Base-by-base conservation (phyloP, 1,284 basidiomycete genomes). In the Cutaneotrichosporon cutaneum region DNA sequence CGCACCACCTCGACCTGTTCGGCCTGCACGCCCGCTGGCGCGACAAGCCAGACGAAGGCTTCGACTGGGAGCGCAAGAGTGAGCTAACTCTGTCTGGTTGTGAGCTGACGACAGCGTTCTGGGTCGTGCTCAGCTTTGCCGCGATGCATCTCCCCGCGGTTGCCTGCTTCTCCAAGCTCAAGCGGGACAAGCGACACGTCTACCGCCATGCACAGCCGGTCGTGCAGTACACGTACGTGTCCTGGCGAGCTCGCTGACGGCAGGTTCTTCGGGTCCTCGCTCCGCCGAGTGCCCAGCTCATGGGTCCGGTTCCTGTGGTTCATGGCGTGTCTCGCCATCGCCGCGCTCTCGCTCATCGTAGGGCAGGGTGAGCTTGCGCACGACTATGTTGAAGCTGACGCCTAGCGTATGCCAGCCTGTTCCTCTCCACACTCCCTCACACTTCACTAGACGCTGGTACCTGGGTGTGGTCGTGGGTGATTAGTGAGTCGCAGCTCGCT, bases 231-330 rank as follows among this genome's bases (percentile, higher is more conserved):
- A 64, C 61, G 59, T 62, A 36, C 32, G 60, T 32, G 7, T 2
- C 3, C 3, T 9, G 33, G n/a, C 1, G 51, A 70, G 18, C 13
- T 16, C 4, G 52, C 57, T 62, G 18, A 51, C 53, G 9, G 13
- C 63, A 68, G 80, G 14, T 83, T 83, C 64, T 75, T 84, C 36
- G 81, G 82, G 32, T 75, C 80, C 3, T 77, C 81, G 58, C 59
- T 66, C 13, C 56, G 65, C 18, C 74, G 82, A 18, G 84, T 85
- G 52, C 84, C 84, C 0, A 78, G 82, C 11, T 82, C 81, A 0
- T 85, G 84, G 76, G 73, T 80, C 16, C 77, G 84, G 8, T 85
- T 84, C 69, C 71, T 84, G 14, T 85, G 83, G 84, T 85, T 85
- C 73, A 81, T 84, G 75, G 74, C 76, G 2, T 81, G 79, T 30